Conservation (phyloP, 306 rosid genomes). For the Hippophae gyantsensis region DNA sequence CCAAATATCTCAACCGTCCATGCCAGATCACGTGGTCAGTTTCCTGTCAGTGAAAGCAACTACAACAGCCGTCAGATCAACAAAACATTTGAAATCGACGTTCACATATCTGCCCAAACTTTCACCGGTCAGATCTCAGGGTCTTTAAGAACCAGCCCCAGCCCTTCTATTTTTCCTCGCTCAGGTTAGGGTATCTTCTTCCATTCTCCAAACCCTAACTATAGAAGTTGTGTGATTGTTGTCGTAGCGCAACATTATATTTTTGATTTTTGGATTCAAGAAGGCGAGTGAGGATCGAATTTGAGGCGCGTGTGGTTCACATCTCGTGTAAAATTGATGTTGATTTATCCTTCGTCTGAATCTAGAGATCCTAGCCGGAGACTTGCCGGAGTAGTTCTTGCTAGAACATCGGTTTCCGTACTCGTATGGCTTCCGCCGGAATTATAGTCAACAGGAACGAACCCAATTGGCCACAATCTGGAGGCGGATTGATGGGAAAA, state of each 20-base stretch:
- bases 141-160: constrained; percentile 71
- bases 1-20: constrained; percentile 27
- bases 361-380: constrained; percentile 41
- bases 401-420: constrained; percentile 17
- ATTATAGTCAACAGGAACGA: constrained; percentile 61
- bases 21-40: constrained; percentile 48
- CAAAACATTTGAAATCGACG: constrained; percentile 10
- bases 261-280: not conserved
- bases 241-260: not conserved
- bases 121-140: constrained; percentile 66
- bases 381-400: constrained; percentile 18
- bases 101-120: constrained; percentile 24
- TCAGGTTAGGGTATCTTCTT: constrained; percentile 59
- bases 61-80: constrained; percentile 18
- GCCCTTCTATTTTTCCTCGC: constrained; percentile 48
- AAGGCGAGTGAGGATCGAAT: constrained; percentile 28
- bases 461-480: constrained; percentile 57
- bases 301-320: constrained; percentile 23
- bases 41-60: constrained; percentile 22
- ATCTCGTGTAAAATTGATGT: constrained; percentile 19
- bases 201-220: constrained; percentile 44
- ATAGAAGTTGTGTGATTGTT: not conserved
- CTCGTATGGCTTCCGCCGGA: constrained; percentile 69
- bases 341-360: constrained; percentile 25
- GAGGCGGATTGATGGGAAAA: constrained; percentile 81